phyloP scores from a whole-genome alignment of 345 rosid genomes.

The Passiflora organensis region DNA sequence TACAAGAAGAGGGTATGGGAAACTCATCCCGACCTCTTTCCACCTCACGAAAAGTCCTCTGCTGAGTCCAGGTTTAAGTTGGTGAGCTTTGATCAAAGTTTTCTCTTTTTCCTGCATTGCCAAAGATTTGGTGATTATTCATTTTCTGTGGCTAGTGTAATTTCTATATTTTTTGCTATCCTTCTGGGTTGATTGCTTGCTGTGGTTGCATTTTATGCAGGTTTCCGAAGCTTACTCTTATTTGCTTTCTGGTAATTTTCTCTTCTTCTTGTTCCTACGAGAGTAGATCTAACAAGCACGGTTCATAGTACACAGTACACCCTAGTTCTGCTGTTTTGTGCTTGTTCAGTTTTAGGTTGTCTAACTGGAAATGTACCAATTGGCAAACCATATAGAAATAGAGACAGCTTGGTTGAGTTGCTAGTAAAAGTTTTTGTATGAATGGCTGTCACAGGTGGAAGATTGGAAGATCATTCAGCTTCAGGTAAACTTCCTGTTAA shows the following conservation, averaged over 20 bases:
- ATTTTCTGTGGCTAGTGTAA: neutral
- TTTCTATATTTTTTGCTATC: neutral
- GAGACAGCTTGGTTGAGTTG: constrained; percentile 7
- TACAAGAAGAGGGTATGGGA: constrained; percentile 82
- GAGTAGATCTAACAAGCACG: too few relatives aligned
- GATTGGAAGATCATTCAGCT: constrained; percentile 26
- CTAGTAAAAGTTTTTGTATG: constrained; percentile 8
- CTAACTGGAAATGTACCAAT: constrained; percentile 1
- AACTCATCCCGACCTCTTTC: constrained; percentile 84
- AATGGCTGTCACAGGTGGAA: constrained; percentile 41
- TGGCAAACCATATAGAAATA: constrained; percentile 5
- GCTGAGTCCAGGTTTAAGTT: constrained; percentile 83
- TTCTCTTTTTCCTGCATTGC: too few relatives aligned
- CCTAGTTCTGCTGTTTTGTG: neutral
- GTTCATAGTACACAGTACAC: neutral
- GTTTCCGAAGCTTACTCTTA: constrained; percentile 62
- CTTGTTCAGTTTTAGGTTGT: constrained; percentile 8
- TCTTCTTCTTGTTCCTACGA: constrained; percentile 5
- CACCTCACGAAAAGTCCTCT: constrained; percentile 46
- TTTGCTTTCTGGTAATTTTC: constrained; percentile 55
- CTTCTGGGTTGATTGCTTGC: constrained; percentile 4
- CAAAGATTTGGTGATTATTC: neutral
- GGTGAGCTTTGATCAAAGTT: constrained; percentile 22
- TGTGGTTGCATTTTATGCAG: constrained; percentile 39
- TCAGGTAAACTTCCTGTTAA: constrained; percentile 29